Base-by-base conservation (phyloP, 495 filamentous ascomycete species). In the Hypoxylon rickii region DNA sequence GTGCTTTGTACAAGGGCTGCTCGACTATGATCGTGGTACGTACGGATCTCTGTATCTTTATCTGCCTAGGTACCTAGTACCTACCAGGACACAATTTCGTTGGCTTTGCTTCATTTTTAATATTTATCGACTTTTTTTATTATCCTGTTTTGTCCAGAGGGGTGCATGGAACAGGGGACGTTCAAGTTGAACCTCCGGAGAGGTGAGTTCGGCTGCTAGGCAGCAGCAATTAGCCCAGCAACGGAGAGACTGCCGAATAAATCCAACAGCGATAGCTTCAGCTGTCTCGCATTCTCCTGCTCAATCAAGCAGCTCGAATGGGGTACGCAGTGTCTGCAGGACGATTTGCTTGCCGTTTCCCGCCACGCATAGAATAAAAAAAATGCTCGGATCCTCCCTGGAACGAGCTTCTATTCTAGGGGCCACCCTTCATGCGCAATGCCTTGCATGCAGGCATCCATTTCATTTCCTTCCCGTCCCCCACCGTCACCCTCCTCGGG, bases 1-100 rank as follows among this genome's bases (percentile, higher is more conserved):
- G 75, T 16, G 82, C 83, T 7, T 59, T 87, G 21, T 87, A 87
- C 59, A 87, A 82, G 50, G 84, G 84, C 15, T 87, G 84, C 57
- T 79, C 79, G 19, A 79, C 81, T 41, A 76, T 87, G 20, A 73
- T 87, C 40, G 69, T 86, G 36, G 76, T 77, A 73, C 20, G 71
- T 72, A 17, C 11, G 15, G 49, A 2, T 53, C 10, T 4, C 10
- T 29, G 24, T n/a, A n/a, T n/a, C n/a, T 29, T 29, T 29, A 29
- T 29, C 24, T 29, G 4, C 4, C 10, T 29, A 29, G 4, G 10
- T 29, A 29, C 10, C 24, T 29, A 4, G 24, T 29, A 4, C 10
- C 24, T 29, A 29, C 24, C 10, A n/a, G n/a, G n/a, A n/a, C n/a
- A n/a, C n/a, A n/a, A n/a, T n/a, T n/a, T n/a, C n/a, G n/a, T n/a